Evolutionary conservation across 352 stramenopile genomes (phyloP).

Genomic region (Aphanomyces astaci): DNA sequence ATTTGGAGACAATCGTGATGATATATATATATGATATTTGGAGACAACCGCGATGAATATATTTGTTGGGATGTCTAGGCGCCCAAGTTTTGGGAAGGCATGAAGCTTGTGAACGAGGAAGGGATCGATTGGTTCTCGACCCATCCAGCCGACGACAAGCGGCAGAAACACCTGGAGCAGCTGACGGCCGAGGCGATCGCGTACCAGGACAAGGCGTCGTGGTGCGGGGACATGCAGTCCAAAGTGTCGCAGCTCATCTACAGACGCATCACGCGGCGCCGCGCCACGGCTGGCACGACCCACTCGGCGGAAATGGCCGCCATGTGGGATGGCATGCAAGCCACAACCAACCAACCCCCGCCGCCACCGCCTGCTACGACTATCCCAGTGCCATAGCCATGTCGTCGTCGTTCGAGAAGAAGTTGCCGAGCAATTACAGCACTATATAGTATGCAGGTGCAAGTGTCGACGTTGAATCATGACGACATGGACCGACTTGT

Average conservation of each 20-base stretch:
- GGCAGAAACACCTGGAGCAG: constrained; percentile 35
- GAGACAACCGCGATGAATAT: too few relatives aligned
- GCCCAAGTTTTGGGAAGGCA: constrained; percentile 15
- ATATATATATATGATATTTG: constrained; percentile 32
- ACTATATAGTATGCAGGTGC: background rate
- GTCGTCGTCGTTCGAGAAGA: too few relatives aligned
- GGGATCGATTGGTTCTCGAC: constrained; percentile 54
- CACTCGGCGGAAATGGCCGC: constrained; percentile 55
- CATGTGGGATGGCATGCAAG: constrained; percentile 34
- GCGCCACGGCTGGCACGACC: constrained; percentile 42
- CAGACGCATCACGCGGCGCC: constrained; percentile 21
- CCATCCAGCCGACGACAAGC: constrained; percentile 55
- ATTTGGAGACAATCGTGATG: too few relatives aligned
- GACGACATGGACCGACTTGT: too few relatives aligned
- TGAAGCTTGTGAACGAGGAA: constrained; percentile 32
- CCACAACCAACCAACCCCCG: background rate
- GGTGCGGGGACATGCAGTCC: constrained; percentile 48
- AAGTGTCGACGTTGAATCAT: too few relatives aligned
- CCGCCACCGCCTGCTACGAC: too few relatives aligned
- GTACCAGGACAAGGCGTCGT: constrained; percentile 39
- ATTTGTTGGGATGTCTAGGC: background rate
- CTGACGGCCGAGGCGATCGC: constrained; percentile 39
- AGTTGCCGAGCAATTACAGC: too few relatives aligned
- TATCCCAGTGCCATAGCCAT: too few relatives aligned
- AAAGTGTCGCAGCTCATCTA: constrained; percentile 42